Base-by-base conservation (phyloP, 306 rosid genomes). In the Vigna trinervia region DNA sequence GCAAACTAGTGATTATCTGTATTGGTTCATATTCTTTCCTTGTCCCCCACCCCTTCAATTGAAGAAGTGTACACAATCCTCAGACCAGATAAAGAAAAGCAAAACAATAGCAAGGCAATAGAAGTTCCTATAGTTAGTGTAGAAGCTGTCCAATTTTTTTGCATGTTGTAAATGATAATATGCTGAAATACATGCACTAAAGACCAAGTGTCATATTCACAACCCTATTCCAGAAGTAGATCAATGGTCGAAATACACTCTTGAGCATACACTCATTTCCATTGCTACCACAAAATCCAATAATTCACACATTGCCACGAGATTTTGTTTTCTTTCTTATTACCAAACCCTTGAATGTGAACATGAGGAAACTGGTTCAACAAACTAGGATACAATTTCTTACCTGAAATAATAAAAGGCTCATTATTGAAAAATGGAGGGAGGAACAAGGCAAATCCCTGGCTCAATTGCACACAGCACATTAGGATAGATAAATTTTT, bases 241-340 rank as follows among this genome's bases (percentile, higher is more conserved):
- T 45, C n/a, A 72, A 4, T 36, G 8, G 58, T 5, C 8, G 58
- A 38, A 64, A 36, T 54, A 34, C 34, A 8, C 46, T 47, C 50
- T 52, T 57, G 41, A 52, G 32, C n/a, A 32, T 51, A 34, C 13
- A 45, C 38, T 63, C 63, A 52, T 17, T 30, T 71, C 46, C 63
- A 34, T 71, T 71, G 34, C 62, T 30, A 53, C 63, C 64, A 36
- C 9, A 47, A 69, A 47, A 14, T 34, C 1, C 36, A 20, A 43
- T 30, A 28, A 30, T 28, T n/a, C 62, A 53, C 17, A 51, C 63
- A 52, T 32, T 51, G 32, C 46, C 50, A 32, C 45, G 19, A n/a
- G 4, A 12, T 51, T 70, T 70, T 50, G 46, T 51, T 51, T 50
- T 70, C 47, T 19, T 70, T 70, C 46, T 70, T 70, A 50, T 32